Evolutionary conservation across 768 basidiomycete genomes (phyloP).

Genomic region (Tephrocybe sp.): DNA sequence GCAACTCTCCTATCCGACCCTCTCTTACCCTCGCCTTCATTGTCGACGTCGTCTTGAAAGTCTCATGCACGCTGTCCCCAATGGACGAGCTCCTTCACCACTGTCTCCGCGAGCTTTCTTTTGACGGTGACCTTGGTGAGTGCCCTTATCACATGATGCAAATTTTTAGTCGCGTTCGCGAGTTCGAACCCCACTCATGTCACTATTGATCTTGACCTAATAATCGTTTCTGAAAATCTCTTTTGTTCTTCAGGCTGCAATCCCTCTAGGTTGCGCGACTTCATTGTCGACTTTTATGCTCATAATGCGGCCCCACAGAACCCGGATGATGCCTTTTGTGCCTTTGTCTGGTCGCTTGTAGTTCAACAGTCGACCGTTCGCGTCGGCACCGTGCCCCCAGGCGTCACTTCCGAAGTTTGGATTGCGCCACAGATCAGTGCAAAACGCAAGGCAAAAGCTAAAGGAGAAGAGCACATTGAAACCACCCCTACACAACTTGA

Average conservation of each 20-base stretch:
- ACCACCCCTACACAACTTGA: constrained; percentile 46
- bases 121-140: constrained; percentile 90
- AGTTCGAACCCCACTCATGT: constrained; percentile 45
- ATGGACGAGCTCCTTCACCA: constrained; percentile 90
- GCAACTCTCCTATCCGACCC: not conserved
- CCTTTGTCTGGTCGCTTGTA: constrained; percentile 82
- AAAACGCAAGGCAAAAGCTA: constrained; percentile 61
- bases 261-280: constrained; percentile 68
- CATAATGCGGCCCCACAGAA: constrained; percentile 45
- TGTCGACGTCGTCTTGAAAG: not conserved
- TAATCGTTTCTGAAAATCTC: constrained; percentile 15
- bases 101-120: constrained; percentile 83
- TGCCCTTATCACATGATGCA: constrained; percentile 34
- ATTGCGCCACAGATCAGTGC: constrained; percentile 76
- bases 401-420: constrained; percentile 65
- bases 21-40: not conserved
- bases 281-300: constrained; percentile 66
- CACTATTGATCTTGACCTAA: constrained; percentile 17
- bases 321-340: constrained; percentile 73
- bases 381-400: constrained; percentile 69
- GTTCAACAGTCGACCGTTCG: constrained; percentile 72
- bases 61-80: not conserved
- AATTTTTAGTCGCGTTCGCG: constrained; percentile 19
- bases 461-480: constrained; percentile 48
- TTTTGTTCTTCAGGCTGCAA: constrained; percentile 57